These are phyloP conservation scores for Cyberlindnera maritima DNA, from an alignment of 805 yeast genomes.

Conservation along the genomic window DNA sequence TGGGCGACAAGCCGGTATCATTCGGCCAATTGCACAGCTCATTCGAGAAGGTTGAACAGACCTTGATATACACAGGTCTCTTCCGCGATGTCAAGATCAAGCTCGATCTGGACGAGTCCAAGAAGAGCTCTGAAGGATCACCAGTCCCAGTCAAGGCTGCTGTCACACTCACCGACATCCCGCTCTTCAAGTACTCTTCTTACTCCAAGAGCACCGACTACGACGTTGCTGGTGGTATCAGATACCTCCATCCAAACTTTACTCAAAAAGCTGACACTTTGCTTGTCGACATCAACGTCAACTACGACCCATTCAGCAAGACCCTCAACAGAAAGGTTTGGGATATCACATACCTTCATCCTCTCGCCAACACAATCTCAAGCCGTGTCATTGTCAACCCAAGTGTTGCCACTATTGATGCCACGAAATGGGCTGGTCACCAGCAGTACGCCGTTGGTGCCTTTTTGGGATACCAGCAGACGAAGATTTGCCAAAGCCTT, in stretches of 20 bases:
- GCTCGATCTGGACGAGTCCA: constrained; percentile 37
- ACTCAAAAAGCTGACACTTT: constrained; percentile 59
- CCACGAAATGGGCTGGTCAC: constrained; percentile 47
- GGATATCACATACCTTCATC: constrained; percentile 46
- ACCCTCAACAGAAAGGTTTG: constrained; percentile 45
- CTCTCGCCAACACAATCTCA: constrained; percentile 41
- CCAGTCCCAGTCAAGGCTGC: constrained; percentile 46
- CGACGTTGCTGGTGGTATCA: constrained; percentile 33
- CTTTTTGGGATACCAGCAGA: constrained; percentile 45
- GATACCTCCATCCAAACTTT: constrained; percentile 42
- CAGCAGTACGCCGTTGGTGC: constrained; percentile 48
- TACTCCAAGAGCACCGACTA: constrained; percentile 35
- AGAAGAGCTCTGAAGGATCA: neutral
- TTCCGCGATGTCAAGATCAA: constrained; percentile 40
- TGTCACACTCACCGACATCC: constrained; percentile 38
- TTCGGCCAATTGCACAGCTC: constrained; percentile 38
- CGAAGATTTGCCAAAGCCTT: constrained; percentile 24
- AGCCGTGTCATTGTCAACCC: constrained; percentile 46
- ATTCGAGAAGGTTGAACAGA: constrained; percentile 33
- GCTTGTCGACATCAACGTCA: constrained; percentile 43
- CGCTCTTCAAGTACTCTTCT: constrained; percentile 29
- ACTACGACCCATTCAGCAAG: constrained; percentile 46
- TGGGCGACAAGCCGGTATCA: constrained; percentile 33
- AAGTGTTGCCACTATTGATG: constrained; percentile 46
- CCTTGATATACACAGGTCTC: constrained; percentile 42